These are phyloP conservation scores for Zasmidium cellare DNA, from an alignment of 2,329 filamentous ascomycete genomes.

Conservation along the genomic window DNA sequence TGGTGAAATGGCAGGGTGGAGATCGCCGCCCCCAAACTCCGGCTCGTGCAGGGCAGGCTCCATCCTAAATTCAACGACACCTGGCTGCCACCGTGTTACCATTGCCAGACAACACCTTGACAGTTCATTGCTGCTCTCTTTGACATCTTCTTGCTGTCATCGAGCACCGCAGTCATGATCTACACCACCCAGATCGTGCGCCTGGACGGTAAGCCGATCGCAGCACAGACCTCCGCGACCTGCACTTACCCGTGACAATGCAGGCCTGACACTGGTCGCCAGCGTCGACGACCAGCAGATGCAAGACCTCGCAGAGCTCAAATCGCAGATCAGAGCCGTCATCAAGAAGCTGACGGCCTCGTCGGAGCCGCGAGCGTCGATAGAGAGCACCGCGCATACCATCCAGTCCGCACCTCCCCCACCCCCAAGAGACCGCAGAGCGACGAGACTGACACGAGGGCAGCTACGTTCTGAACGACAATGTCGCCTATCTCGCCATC, in stretches of 20 bases:
- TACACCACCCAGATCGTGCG: constrained; percentile 83
- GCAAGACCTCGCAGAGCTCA: constrained; percentile 78
- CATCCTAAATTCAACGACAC: constrained; percentile 3
- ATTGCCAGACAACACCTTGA: background rate
- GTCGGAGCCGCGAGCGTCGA: constrained; percentile 85
- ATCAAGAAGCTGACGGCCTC: constrained; percentile 85
- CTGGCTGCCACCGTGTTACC: background rate
- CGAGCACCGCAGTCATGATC: constrained; percentile 29
- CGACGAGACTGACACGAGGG: constrained; percentile 19
- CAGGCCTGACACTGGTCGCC: constrained; percentile 91
- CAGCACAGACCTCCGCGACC: background rate
- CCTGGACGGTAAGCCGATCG: constrained; percentile 69
- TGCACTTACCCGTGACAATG: constrained; percentile 19
- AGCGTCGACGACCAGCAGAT: constrained; percentile 89
- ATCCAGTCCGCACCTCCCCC: constrained; percentile 67
- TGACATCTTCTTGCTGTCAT: background rate
- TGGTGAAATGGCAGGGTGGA: background rate
- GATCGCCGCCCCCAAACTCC: background rate
- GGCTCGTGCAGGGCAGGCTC: background rate
- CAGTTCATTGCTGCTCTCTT: background rate
- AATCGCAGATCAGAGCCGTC: constrained; percentile 86
- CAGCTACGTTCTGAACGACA: constrained; percentile 81
- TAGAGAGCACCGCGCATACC: constrained; percentile 80
- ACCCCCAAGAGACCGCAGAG: background rate
- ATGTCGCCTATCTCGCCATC: constrained; percentile 90